These are phyloP conservation scores for Lepidium sativum DNA, from an alignment of 345 rosid genomes.

Conservation along the genomic window DNA sequence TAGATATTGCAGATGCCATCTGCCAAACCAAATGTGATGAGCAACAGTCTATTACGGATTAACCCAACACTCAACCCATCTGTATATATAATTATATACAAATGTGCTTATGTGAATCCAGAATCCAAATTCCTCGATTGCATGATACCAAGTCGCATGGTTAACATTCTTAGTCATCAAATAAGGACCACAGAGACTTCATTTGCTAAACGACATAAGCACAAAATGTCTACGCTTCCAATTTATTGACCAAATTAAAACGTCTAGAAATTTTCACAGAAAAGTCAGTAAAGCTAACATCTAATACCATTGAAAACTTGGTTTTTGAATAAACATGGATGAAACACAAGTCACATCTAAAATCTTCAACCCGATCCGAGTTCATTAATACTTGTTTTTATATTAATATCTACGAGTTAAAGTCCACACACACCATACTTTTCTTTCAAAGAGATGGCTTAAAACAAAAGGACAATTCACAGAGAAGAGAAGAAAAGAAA, in stretches of 20 bases:
- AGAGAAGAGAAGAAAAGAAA: not conserved
- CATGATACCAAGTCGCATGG: not conserved
- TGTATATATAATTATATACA: not conserved
- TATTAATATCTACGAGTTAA: constrained; percentile 1
- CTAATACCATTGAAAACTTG: constrained; percentile 5
- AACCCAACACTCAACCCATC: not conserved
- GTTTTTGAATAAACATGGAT: constrained; percentile 3
- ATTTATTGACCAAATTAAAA: constrained; percentile 15
- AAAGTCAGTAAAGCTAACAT: constrained; percentile 4
- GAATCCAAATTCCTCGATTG: not conserved
- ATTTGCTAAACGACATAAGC: constrained; percentile 5
- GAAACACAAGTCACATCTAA: not conserved
- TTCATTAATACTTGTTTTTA: not conserved
- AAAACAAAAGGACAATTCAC: not conserved
- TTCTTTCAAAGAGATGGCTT: constrained; percentile 2
- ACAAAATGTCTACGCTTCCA: not conserved
- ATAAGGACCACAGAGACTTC: not conserved
- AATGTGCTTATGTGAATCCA: not conserved
- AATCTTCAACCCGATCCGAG: not conserved
- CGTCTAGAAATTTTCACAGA: not conserved
- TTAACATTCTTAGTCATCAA: not conserved
- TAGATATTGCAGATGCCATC: constrained; percentile 97
- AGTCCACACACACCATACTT: constrained; percentile 8
- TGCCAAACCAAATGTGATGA: constrained; percentile 28
- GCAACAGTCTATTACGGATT: not conserved